These are phyloP conservation scores for Cylindrotheca closterium DNA, from an alignment of 108 stramenopile genomes.

Conservation along the genomic window DNA sequence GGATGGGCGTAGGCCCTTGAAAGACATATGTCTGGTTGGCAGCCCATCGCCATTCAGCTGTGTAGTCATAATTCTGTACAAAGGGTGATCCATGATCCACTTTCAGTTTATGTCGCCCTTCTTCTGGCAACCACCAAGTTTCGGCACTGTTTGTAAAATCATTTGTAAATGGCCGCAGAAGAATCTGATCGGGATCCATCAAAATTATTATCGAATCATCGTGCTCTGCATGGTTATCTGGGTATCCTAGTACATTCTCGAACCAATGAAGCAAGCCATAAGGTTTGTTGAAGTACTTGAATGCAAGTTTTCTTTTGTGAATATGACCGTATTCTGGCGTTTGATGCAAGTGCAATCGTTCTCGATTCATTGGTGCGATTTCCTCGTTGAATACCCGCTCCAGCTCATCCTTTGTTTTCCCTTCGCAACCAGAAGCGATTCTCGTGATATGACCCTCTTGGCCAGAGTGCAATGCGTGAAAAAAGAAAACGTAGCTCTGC, in stretches of 20 bases:
- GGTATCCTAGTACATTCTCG: constrained; percentile 55
- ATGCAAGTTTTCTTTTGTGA: too few species aligned
- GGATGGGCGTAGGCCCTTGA: constrained; percentile 46
- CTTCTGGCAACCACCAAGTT: not conserved
- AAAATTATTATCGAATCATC: constrained; percentile 72
- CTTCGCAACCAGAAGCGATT: constrained; percentile 71
- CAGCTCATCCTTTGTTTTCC: constrained; percentile 12
- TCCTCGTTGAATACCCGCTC: not conserved
- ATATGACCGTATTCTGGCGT: constrained; percentile 65
- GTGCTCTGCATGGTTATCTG: constrained; percentile 36
- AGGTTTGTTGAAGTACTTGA: constrained; percentile 90
- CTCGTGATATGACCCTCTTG: constrained; percentile 88
- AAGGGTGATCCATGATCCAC: constrained; percentile 89
- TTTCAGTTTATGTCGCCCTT: constrained; percentile 17
- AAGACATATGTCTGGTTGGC: constrained; percentile 54
- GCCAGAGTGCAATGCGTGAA: constrained; percentile 57
- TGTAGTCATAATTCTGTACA: constrained; percentile 88
- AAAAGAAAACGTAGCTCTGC: constrained; percentile 91
- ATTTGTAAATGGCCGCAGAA: constrained; percentile 50
- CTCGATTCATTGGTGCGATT: not conserved
- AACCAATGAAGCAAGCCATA: constrained; percentile 86
- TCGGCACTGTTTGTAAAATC: not conserved
- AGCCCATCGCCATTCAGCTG: constrained; percentile 64
- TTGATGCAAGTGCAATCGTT: constrained; percentile 4
- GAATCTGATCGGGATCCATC: constrained; percentile 82